Percentiles rank a stretch among this genome's conserved stretches.
These are phyloP conservation scores for Malus hybrid DNA, from an alignment of 331 rosid genomes.

Conservation along the genomic window DNA sequence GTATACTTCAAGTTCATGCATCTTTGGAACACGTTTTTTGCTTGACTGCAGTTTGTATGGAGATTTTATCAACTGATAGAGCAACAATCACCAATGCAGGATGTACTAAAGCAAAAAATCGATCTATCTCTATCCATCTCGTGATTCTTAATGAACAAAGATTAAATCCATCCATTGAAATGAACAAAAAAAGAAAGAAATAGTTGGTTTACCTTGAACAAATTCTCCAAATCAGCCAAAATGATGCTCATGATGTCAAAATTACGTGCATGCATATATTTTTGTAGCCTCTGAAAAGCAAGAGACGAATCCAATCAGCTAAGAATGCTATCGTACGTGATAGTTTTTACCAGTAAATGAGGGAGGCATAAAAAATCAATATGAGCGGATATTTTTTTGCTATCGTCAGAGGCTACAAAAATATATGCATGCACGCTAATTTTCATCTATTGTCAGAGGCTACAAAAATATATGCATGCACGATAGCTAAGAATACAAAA, in stretches of 20 bases:
- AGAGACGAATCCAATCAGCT: not conserved
- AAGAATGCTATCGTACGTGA: not conserved
- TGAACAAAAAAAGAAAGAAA: not conserved
- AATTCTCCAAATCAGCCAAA: constrained; percentile 47
- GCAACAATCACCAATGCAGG: not conserved
- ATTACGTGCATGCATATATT: constrained; percentile 59
- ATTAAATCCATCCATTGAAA: not conserved
- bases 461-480: too few species aligned
- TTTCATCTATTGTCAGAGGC: too few species aligned
- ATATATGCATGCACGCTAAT: too few species aligned
- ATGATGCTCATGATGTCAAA: constrained; percentile 44
- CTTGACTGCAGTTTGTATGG: not conserved
- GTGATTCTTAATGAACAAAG: not conserved
- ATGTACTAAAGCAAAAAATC: not conserved
- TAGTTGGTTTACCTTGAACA: constrained; percentile 56
- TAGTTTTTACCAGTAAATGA: too few species aligned
- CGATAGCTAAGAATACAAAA: too few species aligned
- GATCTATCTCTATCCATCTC: not conserved
- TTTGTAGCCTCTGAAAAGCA: constrained; percentile 63
- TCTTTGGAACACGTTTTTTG: not conserved
- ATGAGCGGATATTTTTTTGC: not conserved
- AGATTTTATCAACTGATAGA: not conserved
- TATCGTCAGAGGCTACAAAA: too few species aligned
- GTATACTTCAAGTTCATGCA: not conserved
- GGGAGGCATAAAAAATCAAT: not conserved